A percentile compares a stretch with the other conserved stretches of the same genome.
phyloP scores from a whole-genome alignment of 2,329 filamentous ascomycete genomes.

The Ophiocordyceps camponoti-rufipedis region DNA sequence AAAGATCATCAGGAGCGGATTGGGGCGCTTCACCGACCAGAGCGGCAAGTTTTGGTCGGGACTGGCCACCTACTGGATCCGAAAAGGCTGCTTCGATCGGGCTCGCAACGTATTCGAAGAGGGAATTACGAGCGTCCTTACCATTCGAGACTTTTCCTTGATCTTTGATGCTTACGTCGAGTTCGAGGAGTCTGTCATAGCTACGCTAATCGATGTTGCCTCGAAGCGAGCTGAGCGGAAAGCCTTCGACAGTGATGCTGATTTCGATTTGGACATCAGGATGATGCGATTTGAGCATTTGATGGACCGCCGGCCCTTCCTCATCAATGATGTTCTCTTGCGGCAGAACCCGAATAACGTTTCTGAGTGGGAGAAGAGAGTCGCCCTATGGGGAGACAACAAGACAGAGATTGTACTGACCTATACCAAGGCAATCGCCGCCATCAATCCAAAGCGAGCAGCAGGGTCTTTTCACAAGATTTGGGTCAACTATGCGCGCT shows the following conservation, averaged over 20 bases:
- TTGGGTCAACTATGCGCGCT: conserved; percentile 93
- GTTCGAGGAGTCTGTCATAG: conserved; percentile 92
- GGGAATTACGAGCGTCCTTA: conserved; percentile 95
- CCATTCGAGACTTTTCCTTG: conserved; percentile 88
- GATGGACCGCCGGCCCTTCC: conserved; percentile 90
- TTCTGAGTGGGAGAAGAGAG: conserved; percentile 89
- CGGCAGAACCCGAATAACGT: conserved; percentile 95
- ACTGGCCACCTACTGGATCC: conserved; percentile 91
- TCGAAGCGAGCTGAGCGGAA: conserved; percentile 64
- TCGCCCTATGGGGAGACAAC: conserved; percentile 91
- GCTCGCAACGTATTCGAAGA: conserved; percentile 91
- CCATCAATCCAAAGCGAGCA: conserved; percentile 87
- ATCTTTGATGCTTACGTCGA: conserved; percentile 94
- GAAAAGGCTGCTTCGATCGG: conserved; percentile 77
- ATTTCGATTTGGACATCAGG: conserved; percentile 86
- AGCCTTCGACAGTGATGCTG: conserved; percentile 60
- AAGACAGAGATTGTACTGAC: conserved; percentile 81
- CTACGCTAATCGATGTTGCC: conserved; percentile 76
- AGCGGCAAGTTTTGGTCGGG: conserved; percentile 90
- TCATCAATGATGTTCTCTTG: conserved; percentile 87
- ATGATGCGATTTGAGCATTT: conserved; percentile 98
- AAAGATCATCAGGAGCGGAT: conserved; percentile 80
- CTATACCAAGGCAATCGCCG: conserved; percentile 83
- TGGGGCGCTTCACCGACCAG: conserved; percentile 80
- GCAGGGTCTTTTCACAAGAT: conserved; percentile 85